Conservation (phyloP, 257 asterid species). For the Fraxinus quadrangulata region DNA sequence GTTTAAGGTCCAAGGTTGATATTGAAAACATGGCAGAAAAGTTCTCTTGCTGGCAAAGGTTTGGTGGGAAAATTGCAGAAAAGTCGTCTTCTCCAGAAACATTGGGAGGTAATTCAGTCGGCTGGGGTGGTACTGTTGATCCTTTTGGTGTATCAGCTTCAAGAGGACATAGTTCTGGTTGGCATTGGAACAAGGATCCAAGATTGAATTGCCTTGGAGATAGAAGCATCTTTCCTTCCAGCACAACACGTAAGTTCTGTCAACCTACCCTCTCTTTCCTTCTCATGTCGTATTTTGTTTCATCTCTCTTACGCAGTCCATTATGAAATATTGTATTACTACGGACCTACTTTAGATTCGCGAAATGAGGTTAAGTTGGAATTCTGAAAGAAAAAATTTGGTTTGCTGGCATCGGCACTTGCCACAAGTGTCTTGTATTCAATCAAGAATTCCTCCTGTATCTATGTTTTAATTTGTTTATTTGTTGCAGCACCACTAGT, state of each 20-base stretch:
- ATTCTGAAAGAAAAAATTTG: background rate
- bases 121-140: slow-evolving; percentile 76
- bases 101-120: slow-evolving; percentile 64
- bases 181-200: slow-evolving; percentile 88
- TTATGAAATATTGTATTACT: background rate
- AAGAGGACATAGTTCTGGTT: slow-evolving; percentile 56
- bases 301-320: background rate
- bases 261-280: no score
- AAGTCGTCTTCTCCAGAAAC: slow-evolving; percentile 45
- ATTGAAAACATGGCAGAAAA: slow-evolving; percentile 66
- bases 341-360: background rate
- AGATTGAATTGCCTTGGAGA: slow-evolving; percentile 84
- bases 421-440: background rate
- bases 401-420: background rate
- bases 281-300: background rate
- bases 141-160: slow-evolving; percentile 61
- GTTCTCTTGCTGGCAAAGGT: slow-evolving; percentile 88
- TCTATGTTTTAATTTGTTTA: background rate
- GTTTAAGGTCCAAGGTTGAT: slow-evolving; percentile 86
- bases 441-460: background rate
- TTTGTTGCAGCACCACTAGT: slow-evolving; percentile 78
- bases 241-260: slow-evolving; percentile 44
- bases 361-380: background rate
- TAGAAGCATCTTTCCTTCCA: slow-evolving; percentile 81
- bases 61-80: slow-evolving; percentile 41